A percentile compares a stretch with the other conserved stretches of the same genome.
phyloP scores from a whole-genome alignment of 352 stramenopile genomes.

The Pythium grandisporangium region DNA sequence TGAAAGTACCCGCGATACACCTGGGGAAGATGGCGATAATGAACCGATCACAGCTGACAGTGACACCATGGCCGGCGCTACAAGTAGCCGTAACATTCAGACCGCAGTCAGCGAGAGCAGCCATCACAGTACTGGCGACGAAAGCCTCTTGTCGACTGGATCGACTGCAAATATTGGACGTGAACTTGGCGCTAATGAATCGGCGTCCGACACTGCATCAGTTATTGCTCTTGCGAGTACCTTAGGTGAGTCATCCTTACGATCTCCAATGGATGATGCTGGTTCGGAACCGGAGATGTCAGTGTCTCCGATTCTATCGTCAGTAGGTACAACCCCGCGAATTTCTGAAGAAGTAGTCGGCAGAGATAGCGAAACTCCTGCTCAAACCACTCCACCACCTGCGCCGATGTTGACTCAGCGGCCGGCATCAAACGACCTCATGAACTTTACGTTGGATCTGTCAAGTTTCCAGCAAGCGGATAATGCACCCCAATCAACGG shows the following conservation, averaged over 20 bases:
- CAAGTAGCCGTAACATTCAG: constrained; percentile 24
- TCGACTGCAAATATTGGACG: background rate
- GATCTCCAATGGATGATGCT: constrained; percentile 55
- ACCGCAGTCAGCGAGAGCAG: constrained; percentile 22
- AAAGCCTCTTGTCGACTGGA: background rate
- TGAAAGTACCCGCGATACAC: too few relatives aligned
- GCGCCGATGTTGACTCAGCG: constrained; percentile 4
- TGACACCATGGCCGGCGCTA: too few relatives aligned
- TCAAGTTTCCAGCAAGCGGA: constrained; percentile 26
- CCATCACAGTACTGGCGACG: constrained; percentile 4
- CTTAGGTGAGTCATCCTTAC: constrained; percentile 70
- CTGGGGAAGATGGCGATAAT: constrained; percentile 3
- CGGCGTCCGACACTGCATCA: constrained; percentile 52
- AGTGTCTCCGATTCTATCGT: constrained; percentile 12
- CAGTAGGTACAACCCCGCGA: background rate
- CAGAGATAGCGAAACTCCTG: constrained; percentile 7
- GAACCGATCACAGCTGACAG: too few relatives aligned
- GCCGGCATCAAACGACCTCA: constrained; percentile 40
- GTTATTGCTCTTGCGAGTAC: constrained; percentile 79
- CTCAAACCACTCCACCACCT: constrained; percentile 22
- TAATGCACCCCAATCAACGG: constrained; percentile 11
- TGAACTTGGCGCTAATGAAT: constrained; percentile 11
- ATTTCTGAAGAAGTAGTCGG: background rate
- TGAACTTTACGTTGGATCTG: constrained; percentile 82
- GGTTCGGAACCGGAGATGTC: constrained; percentile 27